These are phyloP conservation scores for Anastatica hierochuntica DNA, from an alignment of 345 rosid genomes.

Conservation along the genomic window DNA sequence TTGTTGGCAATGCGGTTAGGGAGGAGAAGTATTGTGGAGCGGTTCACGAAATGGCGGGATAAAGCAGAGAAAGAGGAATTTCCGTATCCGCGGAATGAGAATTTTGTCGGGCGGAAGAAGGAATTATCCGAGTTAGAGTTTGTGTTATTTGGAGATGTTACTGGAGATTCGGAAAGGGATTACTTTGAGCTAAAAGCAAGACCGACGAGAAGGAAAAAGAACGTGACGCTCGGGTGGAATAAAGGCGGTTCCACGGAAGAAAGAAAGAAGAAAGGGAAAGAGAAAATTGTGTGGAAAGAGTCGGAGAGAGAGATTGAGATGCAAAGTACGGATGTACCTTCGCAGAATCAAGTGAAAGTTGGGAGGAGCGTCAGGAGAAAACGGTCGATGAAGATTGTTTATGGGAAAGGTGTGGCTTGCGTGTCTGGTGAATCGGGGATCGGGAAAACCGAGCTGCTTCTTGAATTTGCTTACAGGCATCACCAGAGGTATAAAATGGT, in stretches of 20 bases:
- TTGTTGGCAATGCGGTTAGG: conserved; percentile 70
- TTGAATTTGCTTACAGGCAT: conserved; percentile 75
- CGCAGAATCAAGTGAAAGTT: conserved; percentile 29
- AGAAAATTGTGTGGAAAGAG: conserved; percentile 89
- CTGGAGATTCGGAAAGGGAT: conserved; percentile 66
- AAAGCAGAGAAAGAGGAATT: conserved; percentile 78
- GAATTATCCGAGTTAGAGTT: conserved; percentile 83
- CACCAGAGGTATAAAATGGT: conserved; percentile 94
- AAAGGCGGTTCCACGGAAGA: conserved; percentile 43
- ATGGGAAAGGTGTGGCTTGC: conserved; percentile 89
- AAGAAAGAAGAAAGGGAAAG: conserved; percentile 65
- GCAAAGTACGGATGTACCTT: conserved; percentile 41
- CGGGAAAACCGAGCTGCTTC: conserved; percentile 94
- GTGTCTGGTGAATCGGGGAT: conserved; percentile 84
- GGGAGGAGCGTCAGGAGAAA: conserved; percentile 48
- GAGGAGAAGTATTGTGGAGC: conserved; percentile 79
- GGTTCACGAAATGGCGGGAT: conserved; percentile 76
- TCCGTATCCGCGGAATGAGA: conserved; percentile 72
- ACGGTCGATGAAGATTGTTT: conserved; percentile 49
- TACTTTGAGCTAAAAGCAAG: conserved; percentile 77
- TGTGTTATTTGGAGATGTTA: conserved; percentile 73
- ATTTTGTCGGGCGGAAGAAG: conserved; percentile 81
- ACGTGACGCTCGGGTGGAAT: conserved; percentile 59
- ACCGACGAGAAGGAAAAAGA: conserved; percentile 53
- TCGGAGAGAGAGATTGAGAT: conserved; percentile 94